Evolutionary conservation across 2,329 filamentous ascomycete genomes (phyloP), one percentile per base, ranked within the genome.

Genomic region (Aspergillus fumigatus): DNA sequence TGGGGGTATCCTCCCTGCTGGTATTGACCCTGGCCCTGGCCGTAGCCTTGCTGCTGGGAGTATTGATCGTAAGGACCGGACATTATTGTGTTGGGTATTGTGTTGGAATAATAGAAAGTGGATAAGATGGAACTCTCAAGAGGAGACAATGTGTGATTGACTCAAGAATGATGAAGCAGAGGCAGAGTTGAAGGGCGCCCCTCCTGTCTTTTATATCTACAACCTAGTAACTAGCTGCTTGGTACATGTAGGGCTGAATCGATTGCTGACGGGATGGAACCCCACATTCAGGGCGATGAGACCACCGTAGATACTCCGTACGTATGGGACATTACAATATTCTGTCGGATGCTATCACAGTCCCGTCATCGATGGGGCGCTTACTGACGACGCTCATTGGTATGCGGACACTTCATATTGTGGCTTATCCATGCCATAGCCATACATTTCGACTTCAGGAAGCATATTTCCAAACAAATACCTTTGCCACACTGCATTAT

Each of bases 51-150:
- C 25, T 67, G 63, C 38, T 73, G 65, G 57, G 59, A 59, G 55
- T 71, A 63, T 9, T 64, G 60, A 56, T 71, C 61, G 63, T 67
- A 62, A 45, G 58, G 66, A 56, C 62, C 71, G 64, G 64, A 62
- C 61, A 60, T 72, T 59, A 43, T 67, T 50, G 50, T 55, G 38
- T 43, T 41, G 43, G 52, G 52, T 26, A n/a, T 11, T 51, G 26
- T 21, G 45, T 43, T 32, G 35, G 11, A n/a, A 21, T 32, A 29
- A 14, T 26, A 48, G 29, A 35, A 48, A 21, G 50, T 27, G 32
- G 45, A 43, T 29, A 55, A 51, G 26, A 35, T 48, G 41, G 32
- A 27, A 40, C 26, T 41, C 10, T n/a, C 17, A 21, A 14, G 29
- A 41, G 35, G 45, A 57, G 27, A 53, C 53, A 53, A 54, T 59